Percentiles rank a stretch among this genome's conserved stretches.
phyloP scores from a whole-genome alignment of 2,329 filamentous ascomycete genomes.

The Hypoxylon sp. region DNA sequence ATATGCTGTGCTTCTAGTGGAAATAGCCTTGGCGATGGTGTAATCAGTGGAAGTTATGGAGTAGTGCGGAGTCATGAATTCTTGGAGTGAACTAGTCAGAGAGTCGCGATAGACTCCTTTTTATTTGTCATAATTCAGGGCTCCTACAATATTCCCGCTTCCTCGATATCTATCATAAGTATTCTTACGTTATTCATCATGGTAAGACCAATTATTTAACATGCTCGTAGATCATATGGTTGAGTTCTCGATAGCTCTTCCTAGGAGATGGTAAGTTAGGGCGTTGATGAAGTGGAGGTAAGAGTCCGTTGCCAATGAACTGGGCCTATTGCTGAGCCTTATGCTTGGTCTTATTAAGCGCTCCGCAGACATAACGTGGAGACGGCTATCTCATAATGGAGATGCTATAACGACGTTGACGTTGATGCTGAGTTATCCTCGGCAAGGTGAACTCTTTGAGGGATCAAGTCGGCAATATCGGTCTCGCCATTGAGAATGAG shows the following conservation, averaged over 20 bases:
- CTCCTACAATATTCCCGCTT: background rate
- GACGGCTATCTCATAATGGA: background rate
- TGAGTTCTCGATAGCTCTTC: background rate
- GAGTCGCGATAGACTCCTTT: conserved; percentile 8
- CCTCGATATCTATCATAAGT: conserved; percentile 11
- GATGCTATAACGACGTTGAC: background rate
- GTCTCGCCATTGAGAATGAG: conserved; percentile 56
- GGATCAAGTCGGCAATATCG: conserved; percentile 46
- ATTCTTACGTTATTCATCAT: background rate
- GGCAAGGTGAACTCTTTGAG: conserved; percentile 28
- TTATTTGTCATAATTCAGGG: background rate
- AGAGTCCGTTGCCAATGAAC: conserved; percentile 5
- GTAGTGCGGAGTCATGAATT: conserved; percentile 20
- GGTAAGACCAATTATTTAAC: background rate
- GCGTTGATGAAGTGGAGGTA: background rate
- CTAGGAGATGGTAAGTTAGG: background rate
- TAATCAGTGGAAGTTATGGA: conserved; percentile 5
- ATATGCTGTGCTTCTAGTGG: background rate
- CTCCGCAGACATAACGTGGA: conserved; percentile 11
- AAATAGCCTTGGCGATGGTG: background rate
- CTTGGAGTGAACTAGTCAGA: conserved; percentile 17
- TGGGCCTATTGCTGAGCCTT: background rate
- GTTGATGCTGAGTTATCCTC: background rate
- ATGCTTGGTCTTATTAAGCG: conserved; percentile 21
- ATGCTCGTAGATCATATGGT: background rate